phyloP scores from a whole-genome alignment of 306 rosid species.

The Pterocarpus santalinus region DNA sequence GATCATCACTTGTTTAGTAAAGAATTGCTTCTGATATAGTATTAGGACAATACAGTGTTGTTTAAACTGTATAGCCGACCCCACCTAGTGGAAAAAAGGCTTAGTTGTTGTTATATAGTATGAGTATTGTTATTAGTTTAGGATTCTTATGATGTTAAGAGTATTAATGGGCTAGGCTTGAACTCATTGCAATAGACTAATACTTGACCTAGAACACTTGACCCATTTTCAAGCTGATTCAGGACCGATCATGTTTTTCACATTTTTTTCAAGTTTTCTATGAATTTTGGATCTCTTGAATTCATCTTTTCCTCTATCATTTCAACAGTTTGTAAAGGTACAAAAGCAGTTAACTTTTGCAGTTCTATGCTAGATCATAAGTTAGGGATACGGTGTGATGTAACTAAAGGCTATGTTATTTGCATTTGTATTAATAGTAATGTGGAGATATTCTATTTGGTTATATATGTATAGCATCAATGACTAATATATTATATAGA shows the following conservation, averaged over 20 bases:
- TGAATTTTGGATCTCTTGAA: conserved; percentile 9
- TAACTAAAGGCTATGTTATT: background rate
- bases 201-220: background rate
- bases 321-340: background rate
- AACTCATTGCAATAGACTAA: conserved; percentile 7
- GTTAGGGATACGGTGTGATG: conserved; percentile 13
- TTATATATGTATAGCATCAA: background rate
- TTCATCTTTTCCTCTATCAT: background rate
- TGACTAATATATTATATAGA: background rate
- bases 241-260: background rate
- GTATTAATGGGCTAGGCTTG: conserved; percentile 8
- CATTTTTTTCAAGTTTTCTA: background rate
- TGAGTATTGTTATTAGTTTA: conserved; percentile 2
- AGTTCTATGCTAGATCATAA: conserved; percentile 13
- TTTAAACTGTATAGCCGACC: background rate
- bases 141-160: conserved; percentile 26
- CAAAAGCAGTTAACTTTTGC: conserved; percentile 8
- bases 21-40: conserved; percentile 13
- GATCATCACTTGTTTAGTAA: conserved; percentile 10
- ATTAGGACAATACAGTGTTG: background rate
- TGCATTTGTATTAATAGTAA: background rate
- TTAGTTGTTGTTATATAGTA: background rate
- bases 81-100: background rate
- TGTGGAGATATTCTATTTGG: conserved; percentile 9
- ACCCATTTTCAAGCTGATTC: background rate